Evolutionary conservation across 129 eudicot genomes (phyloP).

Genomic region (Heracleum sosnowskyi): DNA sequence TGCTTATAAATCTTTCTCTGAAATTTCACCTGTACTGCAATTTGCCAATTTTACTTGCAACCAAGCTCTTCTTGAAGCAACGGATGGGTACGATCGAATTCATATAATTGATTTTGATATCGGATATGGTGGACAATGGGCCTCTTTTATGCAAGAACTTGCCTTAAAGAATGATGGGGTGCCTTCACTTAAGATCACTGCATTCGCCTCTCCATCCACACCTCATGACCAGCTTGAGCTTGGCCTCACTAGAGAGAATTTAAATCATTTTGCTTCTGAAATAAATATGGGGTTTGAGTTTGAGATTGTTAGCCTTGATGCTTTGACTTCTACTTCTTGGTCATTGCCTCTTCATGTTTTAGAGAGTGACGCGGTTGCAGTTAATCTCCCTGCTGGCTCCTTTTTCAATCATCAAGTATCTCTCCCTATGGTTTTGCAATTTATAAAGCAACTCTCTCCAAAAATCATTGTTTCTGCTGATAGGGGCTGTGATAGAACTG

Average conservation of each 20-base stretch:
- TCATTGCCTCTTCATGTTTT: constrained; percentile 39
- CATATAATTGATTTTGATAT: constrained; percentile 84
- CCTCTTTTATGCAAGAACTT: constrained; percentile 94
- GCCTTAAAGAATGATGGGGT: constrained; percentile 52
- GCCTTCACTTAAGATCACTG: constrained; percentile 67
- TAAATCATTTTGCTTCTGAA: constrained; percentile 73
- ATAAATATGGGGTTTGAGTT: constrained; percentile 58
- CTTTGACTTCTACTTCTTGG: constrained; percentile 53
- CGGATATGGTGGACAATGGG: constrained; percentile 97
- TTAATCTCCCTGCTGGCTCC: constrained; percentile 65
- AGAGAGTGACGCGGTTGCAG: constrained; percentile 71
- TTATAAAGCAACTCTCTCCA: constrained; percentile 57
- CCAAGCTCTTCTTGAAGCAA: constrained; percentile 78
- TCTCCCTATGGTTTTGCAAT: constrained; percentile 47
- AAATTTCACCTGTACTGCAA: constrained; percentile 72
- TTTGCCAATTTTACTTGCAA: constrained; percentile 85
- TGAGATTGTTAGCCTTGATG: constrained; percentile 55
- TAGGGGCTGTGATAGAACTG: constrained; percentile 79
- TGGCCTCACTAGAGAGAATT: constrained; percentile 60
- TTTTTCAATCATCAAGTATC: constrained; percentile 43
- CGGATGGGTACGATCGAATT: constrained; percentile 53
- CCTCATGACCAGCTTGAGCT: constrained; percentile 68
- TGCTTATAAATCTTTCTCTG: constrained; percentile 82
- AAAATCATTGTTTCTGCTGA: constrained; percentile 79
- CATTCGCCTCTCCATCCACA: constrained; percentile 63